These are phyloP conservation scores for Cryptosporidium parvum DNA, from an alignment of 169 alveolate genomes.

Conservation along the genomic window DNA sequence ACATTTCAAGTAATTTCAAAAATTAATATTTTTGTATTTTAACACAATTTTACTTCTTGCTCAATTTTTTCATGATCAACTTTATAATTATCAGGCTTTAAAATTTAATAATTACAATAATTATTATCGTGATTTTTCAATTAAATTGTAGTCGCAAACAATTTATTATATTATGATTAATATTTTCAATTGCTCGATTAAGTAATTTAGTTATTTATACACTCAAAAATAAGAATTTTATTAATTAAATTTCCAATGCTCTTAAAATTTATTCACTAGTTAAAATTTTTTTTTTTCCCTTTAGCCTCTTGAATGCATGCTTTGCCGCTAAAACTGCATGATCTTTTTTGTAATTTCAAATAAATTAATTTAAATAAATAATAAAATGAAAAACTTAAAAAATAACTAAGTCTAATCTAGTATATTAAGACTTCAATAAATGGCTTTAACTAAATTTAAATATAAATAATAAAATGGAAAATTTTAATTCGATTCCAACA, in stretches of 20 bases:
- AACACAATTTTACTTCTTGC: background rate
- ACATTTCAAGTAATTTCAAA: background rate
- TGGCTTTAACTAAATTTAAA: background rate
- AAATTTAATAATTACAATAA: background rate
- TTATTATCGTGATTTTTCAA: background rate
- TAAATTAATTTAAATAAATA: background rate
- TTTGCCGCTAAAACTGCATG: slow-evolving; percentile 56
- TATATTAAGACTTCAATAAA: background rate
- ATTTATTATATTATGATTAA: too few species aligned
- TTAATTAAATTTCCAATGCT: background rate
- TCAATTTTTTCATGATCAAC: background rate
- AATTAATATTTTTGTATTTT: background rate
- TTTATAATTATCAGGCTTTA: too few species aligned
- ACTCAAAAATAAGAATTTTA: too few species aligned
- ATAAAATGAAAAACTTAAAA: background rate
- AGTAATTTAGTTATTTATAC: background rate
- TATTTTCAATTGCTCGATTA: background rate
- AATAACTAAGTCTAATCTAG: background rate
- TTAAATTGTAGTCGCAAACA: too few species aligned
- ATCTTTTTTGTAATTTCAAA: slow-evolving; percentile 15
- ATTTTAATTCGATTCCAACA: slow-evolving; percentile 20
- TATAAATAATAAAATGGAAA: slow-evolving; percentile 5
- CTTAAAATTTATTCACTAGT: background rate
- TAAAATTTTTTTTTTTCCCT: background rate
- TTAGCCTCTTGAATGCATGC: slow-evolving; percentile 6